Conservation (phyloP, 495 filamentous ascomycete genomes). For the Aspergillus egyptiacus region DNA sequence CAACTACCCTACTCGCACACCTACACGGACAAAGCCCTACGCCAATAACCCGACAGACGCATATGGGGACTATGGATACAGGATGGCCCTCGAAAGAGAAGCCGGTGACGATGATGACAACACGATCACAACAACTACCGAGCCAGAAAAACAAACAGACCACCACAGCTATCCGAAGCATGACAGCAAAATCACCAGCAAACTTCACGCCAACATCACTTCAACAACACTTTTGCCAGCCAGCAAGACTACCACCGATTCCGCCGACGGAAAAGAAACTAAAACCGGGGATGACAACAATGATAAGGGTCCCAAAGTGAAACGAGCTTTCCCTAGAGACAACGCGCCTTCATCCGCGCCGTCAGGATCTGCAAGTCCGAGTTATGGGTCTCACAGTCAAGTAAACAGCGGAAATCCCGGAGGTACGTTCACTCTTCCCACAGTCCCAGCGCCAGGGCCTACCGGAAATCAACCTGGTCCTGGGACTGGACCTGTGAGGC, state of each 20-base stretch:
- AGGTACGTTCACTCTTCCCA: slow-evolving; percentile 1
- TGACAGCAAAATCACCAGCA: not conserved
- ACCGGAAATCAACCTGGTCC: not conserved
- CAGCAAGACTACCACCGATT: too few species aligned
- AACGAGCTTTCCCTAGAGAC: too few species aligned
- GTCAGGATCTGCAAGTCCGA: not conserved
- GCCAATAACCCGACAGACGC: not conserved
- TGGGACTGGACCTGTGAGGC: not conserved
- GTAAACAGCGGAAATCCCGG: not conserved
- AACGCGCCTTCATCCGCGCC: too few species aligned
- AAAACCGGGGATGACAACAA: too few species aligned
- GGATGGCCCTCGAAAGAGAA: not conserved
- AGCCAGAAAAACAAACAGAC: not conserved
- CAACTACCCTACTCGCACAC: not conserved
- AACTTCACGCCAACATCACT: too few species aligned
- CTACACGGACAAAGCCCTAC: not conserved
- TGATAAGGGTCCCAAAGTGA: too few species aligned
- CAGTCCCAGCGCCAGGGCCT: not conserved
- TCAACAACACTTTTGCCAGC: too few species aligned
- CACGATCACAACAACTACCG: too few species aligned
- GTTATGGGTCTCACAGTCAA: not conserved
- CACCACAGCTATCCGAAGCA: not conserved
- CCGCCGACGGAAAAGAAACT: too few species aligned
- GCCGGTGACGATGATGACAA: too few species aligned
- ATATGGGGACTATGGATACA: not conserved